Base-by-base conservation (phyloP, 495 filamentous ascomycete species). In the Penicillium tannophilum region DNA sequence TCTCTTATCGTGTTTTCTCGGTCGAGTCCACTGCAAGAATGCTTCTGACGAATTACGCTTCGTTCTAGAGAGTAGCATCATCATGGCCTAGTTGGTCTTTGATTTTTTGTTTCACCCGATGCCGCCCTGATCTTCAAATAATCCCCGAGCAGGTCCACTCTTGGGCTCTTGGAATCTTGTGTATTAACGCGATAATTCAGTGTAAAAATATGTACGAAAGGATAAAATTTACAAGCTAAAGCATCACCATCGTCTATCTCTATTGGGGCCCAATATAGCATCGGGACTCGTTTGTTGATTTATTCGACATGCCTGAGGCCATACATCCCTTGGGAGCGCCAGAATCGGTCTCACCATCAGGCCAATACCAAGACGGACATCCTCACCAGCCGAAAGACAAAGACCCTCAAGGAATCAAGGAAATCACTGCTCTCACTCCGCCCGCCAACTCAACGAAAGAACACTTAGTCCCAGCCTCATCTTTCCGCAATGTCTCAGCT, bases 401-500 rank as follows among this genome's bases (percentile, higher is more conserved):
- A 41, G 36, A 6, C 1, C 10, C 17, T 41, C 14, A 12, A 41
- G 5, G 16, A 17, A 31, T 5, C 19, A 12, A 46, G 26, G 1
- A 0, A 4, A 31, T 16, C 4, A 30, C 46, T 23, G 6, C 26
- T n/a, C 19, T 23, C 12, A 16, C 6, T 31, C 26, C 26, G 2
- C 30, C 26, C 19, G 8, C 10, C 7, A 17, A 31, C 8, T 49
- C 24, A 7, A 12, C 10, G 3, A 48, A 16, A 48, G 24, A 48
- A 4, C 2, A 23, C 20, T 17, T 28, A 14, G 3, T 17, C 6
- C 23, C 16, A 7, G 46, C 2, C 46, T 84, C 85, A 14, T 81
- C 86, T 16, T 96, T 97, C 71, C 87, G 92, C 63, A 96, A 95
- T 69, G 93, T 97, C 60, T 93, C 89, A 62, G 93, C 93, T 52